phyloP scores from a whole-genome alignment of 2,329 filamentous ascomycete genomes.

The Penicillium verrucosum region DNA sequence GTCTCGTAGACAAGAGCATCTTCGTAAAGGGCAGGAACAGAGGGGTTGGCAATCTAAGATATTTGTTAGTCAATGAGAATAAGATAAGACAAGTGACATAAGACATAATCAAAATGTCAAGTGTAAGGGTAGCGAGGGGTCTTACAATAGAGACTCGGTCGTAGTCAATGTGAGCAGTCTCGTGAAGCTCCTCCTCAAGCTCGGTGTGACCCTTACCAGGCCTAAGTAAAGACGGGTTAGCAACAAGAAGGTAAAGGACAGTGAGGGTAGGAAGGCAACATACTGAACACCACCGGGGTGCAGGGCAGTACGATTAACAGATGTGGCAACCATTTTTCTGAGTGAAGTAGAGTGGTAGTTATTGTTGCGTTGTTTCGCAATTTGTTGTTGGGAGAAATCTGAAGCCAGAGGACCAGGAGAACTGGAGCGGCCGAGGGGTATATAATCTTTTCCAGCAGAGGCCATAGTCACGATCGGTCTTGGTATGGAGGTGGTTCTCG shows the following conservation, averaged over 20 bases:
- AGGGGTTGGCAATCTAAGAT: constrained; percentile 75
- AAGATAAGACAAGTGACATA: background rate
- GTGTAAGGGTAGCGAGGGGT: constrained; percentile 3
- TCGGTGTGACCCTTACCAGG: constrained; percentile 88
- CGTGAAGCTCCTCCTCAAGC: constrained; percentile 94
- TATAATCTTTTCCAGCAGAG: constrained; percentile 42
- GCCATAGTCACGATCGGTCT: constrained; percentile 28
- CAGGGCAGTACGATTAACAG: constrained; percentile 86
- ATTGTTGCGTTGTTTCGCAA: constrained; percentile 56
- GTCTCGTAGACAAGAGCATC: constrained; percentile 98
- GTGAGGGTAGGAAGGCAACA: constrained; percentile 42
- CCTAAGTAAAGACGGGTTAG: constrained; percentile 46
- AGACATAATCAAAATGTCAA: constrained; percentile 11
- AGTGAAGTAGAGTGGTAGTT: constrained; percentile 60
- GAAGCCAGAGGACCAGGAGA: constrained; percentile 50
- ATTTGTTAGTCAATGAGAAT: constrained; percentile 8
- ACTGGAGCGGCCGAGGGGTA: constrained; percentile 41
- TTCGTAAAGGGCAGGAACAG: constrained; percentile 94
- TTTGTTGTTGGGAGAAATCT: constrained; percentile 58
- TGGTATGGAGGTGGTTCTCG: constrained; percentile 26
- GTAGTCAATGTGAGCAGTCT: constrained; percentile 98
- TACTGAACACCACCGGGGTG: constrained; percentile 89
- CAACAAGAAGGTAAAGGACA: constrained; percentile 12
- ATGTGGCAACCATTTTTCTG: constrained; percentile 51
- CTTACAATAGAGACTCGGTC: constrained; percentile 95